A percentile compares a stretch with the other conserved stretches of the same genome.
phyloP scores from a whole-genome alignment of 78 protist genomes.

The Dictyostelium intermedium region DNA sequence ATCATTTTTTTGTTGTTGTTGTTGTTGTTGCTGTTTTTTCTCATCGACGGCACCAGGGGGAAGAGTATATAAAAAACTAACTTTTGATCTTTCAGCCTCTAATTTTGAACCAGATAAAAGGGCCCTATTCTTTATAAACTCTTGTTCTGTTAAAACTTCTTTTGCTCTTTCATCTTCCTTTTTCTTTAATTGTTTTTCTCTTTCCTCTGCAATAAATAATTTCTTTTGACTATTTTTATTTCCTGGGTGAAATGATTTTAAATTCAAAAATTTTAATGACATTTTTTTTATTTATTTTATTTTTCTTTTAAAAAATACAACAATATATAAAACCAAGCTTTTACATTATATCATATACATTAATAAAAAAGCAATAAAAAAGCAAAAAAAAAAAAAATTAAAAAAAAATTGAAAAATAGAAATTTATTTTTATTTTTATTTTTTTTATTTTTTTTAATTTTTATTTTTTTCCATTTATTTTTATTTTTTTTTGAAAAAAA shows the following conservation, averaged over 20 bases:
- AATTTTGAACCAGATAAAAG: slow-evolving; percentile 29
- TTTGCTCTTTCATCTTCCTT: slow-evolving; percentile 54
- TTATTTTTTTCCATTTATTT: too few species aligned
- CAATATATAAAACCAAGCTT: not conserved
- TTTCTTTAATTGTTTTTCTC: not conserved
- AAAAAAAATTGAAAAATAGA: not conserved
- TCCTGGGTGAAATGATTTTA: slow-evolving; percentile 57
- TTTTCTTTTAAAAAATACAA: not conserved
- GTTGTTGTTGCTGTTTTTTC: not conserved
- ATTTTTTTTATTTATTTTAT: not conserved
- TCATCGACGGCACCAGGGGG: slow-evolving; percentile 43
- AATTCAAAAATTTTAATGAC: slow-evolving; percentile 52
- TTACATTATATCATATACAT: not conserved
- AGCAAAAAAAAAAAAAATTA: not conserved
- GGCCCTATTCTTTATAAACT: slow-evolving; percentile 36
- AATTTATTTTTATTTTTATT: not conserved
- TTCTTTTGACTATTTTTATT: slow-evolving; percentile 51
- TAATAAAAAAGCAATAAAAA: not conserved
- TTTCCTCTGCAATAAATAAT: slow-evolving; percentile 56
- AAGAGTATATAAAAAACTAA: slow-evolving; percentile 53
- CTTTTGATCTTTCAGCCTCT: slow-evolving; percentile 52
- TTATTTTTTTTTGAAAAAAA: not conserved
- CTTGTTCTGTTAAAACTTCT: slow-evolving; percentile 42
- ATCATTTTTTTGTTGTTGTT: not conserved
- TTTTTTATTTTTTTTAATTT: not conserved